Base-by-base conservation (phyloP, 2,329 filamentous ascomycete genomes). In the Chrysosporium queenslandicum region DNA sequence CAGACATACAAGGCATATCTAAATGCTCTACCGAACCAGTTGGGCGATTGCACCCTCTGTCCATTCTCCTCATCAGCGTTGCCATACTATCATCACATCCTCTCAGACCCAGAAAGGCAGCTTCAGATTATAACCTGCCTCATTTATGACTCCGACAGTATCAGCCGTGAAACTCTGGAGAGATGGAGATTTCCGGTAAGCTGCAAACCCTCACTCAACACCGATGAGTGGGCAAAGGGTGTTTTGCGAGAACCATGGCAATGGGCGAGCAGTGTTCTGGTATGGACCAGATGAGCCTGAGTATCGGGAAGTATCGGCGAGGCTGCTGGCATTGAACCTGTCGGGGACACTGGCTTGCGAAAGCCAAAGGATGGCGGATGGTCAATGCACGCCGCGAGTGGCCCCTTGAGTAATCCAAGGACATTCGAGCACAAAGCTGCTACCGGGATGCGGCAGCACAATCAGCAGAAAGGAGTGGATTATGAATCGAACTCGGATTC, bases 241-340 rank as follows among this genome's bases (percentile, higher is more conserved):
- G 0, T 85, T 82, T 60, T 71, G 78, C 51, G 81, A 84, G 60
- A 83, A 83, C 58, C 81, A 84, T 62, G 81, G 84, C 60, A 75
- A 80, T 53, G 73, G 74, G 2, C 72, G 81, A 0, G 76, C 74
- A 1, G 66, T 83, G 4, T 77, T 75, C 2, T 73, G 79, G 2
- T 78, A 74, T 53, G 72, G 70, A 0, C 71, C 69, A 12, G 75
- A 77, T 49, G 66, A 73, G 9, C 71, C 71, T 0, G 64, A 69
- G 40, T 66, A 70, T 59, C 70, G 76, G 21, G 68, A 61, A 9
- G 57, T 63, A 9, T 72, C 71, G 41, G 77, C 76, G 5, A 80
- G 79, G 60, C 73, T 80, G 67, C 68, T 81, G 16, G 71, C 75
- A 1, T 63, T 64, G 1, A 66, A 71, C 0, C 63, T 78, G 53